Evolutionary conservation across 495 filamentous ascomycete genomes (phyloP), one percentile per base, ranked within the genome.

Genomic region (Penicillium mononematosum): DNA sequence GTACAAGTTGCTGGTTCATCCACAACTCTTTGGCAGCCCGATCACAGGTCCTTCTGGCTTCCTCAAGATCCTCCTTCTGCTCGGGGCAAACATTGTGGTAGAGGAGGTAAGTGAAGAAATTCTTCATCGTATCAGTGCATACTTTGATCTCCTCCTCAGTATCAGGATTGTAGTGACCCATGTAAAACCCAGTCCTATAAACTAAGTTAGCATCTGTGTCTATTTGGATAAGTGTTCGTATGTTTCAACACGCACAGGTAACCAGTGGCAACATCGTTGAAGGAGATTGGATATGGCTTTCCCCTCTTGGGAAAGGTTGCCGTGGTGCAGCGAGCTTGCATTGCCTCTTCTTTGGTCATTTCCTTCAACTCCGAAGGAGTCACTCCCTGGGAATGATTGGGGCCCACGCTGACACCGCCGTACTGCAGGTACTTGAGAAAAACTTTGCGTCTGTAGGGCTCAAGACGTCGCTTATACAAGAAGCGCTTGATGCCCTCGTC

Each of bases 61-160:
- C 77, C 27, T 82, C 69, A 49, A 98, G 79, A 58, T 89, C 81
- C 1, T 79, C 75, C 1, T 63, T 74, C 67, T 92, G 86, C 61
- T 98, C 94, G 4, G 88, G 88, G 59, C 90, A 95, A 14, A 96
- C 94, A 36, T 88, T 78, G 63, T 97, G 93, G 54, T 81, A 81
- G 12, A 91, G 76, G 9, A 97, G 78, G 62, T 96, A 98, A 60
- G 91, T 91, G 55, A 96, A 81, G 70, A 97, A 96, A 70, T 94
- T 96, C 49, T 81, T 81, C 45, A 97, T 77, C 5, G 94, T 83
- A 16, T 76, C 73, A 14, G 82, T 80, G 12, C 75, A 78, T 17
- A 78, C 55, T 48, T 81, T 77, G 54, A 90, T 67, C 44, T 75
- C 70, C 0, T 76, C 68, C 50, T 79, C 73, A n/a, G 48, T 74